Evolutionary conservation across 805 yeast genomes (phyloP).

Genomic region (Candida krabiensis): DNA sequence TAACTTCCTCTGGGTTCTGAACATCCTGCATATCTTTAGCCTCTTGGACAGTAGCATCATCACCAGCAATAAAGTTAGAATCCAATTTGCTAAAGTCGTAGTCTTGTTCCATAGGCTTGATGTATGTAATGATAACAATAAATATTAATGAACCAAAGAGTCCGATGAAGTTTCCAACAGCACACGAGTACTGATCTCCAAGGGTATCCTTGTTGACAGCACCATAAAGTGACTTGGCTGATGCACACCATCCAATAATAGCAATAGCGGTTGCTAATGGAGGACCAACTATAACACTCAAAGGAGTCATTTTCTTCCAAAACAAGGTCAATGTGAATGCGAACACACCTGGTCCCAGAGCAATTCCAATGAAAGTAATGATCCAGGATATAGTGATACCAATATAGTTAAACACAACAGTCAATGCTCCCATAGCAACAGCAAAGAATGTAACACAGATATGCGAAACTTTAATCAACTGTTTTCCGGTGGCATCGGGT

Average conservation of each 20-base stretch:
- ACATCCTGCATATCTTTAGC: constrained; percentile 25
- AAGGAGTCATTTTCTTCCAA: constrained; percentile 39
- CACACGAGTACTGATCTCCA: constrained; percentile 44
- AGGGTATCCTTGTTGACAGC: constrained; percentile 44
- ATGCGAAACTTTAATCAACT: constrained; percentile 38
- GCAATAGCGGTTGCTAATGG: constrained; percentile 53
- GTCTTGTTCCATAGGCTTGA: constrained; percentile 26
- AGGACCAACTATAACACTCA: constrained; percentile 39
- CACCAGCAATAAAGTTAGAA: constrained; percentile 30
- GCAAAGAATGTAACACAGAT: constrained; percentile 41
- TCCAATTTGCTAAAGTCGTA: constrained; percentile 30
- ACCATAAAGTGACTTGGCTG: constrained; percentile 43
- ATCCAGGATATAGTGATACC: constrained; percentile 44
- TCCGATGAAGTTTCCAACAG: constrained; percentile 45
- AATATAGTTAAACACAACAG: constrained; percentile 40
- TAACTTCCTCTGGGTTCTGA: constrained; percentile 15
- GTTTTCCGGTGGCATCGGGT: constrained; percentile 39
- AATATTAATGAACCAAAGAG: constrained; percentile 33
- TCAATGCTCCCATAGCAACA: constrained; percentile 38
- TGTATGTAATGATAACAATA: constrained; percentile 28
- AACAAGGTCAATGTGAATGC: constrained; percentile 46
- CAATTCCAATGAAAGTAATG: constrained; percentile 47
- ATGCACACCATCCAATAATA: constrained; percentile 45
- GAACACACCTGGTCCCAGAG: constrained; percentile 51
- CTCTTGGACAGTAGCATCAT: constrained; percentile 36